Percentiles rank a stretch among this genome's conserved stretches.
Conservation (phyloP, 2,329 filamentous ascomycete species). For the Boeremia exigua region DNA sequence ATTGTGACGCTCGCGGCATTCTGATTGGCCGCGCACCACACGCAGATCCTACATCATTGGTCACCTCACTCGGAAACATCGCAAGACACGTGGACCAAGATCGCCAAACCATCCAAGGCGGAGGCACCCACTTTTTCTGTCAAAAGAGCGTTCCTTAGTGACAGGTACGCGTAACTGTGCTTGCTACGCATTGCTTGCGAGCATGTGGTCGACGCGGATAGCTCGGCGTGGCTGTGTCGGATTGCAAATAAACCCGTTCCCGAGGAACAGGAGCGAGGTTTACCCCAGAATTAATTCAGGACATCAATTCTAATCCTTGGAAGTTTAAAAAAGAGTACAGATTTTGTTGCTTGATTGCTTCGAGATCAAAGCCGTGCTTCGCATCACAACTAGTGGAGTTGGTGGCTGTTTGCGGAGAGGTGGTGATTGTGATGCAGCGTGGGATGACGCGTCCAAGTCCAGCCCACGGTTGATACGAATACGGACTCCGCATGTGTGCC, state of each 20-base stretch:
- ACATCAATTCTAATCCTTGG: neutral
- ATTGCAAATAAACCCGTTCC: neutral
- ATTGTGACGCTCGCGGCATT: neutral
- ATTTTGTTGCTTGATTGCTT: neutral
- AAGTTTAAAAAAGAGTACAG: neutral
- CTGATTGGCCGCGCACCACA: neutral
- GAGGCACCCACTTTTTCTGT: neutral
- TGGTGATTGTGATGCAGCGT: neutral
- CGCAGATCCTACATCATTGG: neutral
- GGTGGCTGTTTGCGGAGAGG: neutral
- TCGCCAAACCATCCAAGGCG: neutral
- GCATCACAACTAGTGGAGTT: neutral
- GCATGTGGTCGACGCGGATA: neutral
- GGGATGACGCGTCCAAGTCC: conserved; percentile 4
- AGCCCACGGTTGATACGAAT: neutral
- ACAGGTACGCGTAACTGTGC: conserved; percentile 4
- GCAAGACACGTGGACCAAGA: conserved; percentile 9
- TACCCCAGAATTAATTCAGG: neutral
- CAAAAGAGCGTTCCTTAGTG: conserved; percentile 3
- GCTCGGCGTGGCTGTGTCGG: conserved; percentile 11
- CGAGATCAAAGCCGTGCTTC: neutral
- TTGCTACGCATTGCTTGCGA: neutral
- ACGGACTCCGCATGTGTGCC: neutral
- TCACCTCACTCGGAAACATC: neutral
- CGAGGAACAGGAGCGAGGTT: neutral